These are phyloP conservation scores for Aspergillus felis DNA, from an alignment of 2,329 filamentous ascomycete genomes.

Conservation along the genomic window DNA sequence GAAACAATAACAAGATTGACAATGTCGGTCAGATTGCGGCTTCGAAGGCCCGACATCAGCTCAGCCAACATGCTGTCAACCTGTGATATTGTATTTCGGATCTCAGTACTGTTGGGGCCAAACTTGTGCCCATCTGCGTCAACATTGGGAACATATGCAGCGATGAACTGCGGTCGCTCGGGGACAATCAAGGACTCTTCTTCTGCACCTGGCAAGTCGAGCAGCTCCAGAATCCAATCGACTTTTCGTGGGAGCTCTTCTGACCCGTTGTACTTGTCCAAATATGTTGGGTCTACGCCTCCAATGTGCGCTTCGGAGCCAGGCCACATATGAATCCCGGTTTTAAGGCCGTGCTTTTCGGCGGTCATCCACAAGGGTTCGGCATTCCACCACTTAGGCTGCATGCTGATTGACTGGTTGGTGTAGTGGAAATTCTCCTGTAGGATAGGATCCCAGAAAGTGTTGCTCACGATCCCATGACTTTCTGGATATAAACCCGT, in stretches of 20 bases:
- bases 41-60: constrained; percentile 71
- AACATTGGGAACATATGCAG: constrained; percentile 90
- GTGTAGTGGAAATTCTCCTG: constrained; percentile 85
- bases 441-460: constrained; percentile 81
- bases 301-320: constrained; percentile 85
- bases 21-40: constrained; percentile 79
- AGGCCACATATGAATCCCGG: constrained; percentile 97
- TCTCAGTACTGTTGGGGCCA: constrained; percentile 93
- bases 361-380: constrained; percentile 94
- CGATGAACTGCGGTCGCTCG: constrained; percentile 82
- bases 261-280: constrained; percentile 80
- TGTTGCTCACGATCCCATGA: constrained; percentile 90
- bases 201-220: constrained; percentile 76
- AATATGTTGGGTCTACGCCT: constrained; percentile 67
- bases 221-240: constrained; percentile 69
- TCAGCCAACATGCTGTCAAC: constrained; percentile 79
- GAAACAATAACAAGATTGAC: constrained; percentile 96
- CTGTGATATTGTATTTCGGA: constrained; percentile 68
- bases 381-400: constrained; percentile 90
- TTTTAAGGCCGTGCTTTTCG: constrained; percentile 71
- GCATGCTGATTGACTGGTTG: constrained; percentile 68
- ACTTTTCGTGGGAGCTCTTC: constrained; percentile 75
- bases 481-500: constrained; percentile 90
- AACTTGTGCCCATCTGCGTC: constrained; percentile 82
- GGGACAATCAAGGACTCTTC: constrained; percentile 48